Evolutionary conservation across 176 grass and related monocot species (phyloP).

Genomic region (Cymbopogon citratus): DNA sequence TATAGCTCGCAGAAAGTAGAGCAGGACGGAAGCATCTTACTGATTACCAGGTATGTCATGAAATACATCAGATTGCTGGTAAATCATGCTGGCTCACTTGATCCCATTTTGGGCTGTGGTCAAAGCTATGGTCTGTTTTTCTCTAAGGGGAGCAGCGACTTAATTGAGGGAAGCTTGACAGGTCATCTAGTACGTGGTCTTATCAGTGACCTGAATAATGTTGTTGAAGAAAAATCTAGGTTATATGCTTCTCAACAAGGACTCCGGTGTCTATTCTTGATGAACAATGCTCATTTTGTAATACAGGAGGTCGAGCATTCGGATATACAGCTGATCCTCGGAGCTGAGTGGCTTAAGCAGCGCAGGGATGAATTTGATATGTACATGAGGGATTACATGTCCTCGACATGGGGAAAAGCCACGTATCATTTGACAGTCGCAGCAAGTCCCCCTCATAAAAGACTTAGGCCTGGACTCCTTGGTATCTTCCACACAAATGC

Average conservation of each 20-base stretch:
- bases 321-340: neutral
- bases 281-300: constrained; percentile 32
- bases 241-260: neutral
- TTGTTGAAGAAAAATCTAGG: neutral
- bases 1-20: constrained; percentile 16
- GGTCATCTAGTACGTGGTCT: neutral
- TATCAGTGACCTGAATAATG: neutral
- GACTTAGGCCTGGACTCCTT: neutral
- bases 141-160: neutral
- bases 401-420: constrained; percentile 15
- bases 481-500: neutral
- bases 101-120: constrained; percentile 5
- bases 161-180: neutral
- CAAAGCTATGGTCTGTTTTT: neutral
- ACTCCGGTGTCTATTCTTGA: constrained; percentile 28
- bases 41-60: constrained; percentile 20
- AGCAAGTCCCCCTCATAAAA: neutral
- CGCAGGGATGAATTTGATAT: neutral
- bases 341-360: constrained; percentile 17
- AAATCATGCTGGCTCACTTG: constrained; percentile 22
- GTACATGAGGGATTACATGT: constrained; percentile 20
- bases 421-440: neutral
- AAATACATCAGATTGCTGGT: constrained; percentile 28
- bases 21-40: constrained; percentile 10
- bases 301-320: constrained; percentile 21